Evolutionary conservation across 805 yeast genomes (phyloP).

Genomic region (Ogataea paradorogensis): DNA sequence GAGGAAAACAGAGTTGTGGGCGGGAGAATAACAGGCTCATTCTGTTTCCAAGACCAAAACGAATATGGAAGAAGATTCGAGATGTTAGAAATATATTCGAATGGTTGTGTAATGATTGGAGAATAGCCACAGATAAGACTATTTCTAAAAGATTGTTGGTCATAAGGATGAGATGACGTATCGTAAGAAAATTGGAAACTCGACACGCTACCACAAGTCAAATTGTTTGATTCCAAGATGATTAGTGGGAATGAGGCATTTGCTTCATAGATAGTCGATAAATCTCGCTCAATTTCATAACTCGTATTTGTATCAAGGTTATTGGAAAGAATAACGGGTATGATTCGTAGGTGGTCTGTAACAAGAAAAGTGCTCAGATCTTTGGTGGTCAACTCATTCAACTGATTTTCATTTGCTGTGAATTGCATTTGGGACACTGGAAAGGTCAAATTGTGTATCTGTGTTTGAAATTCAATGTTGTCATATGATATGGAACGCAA

Average conservation of each 20-base stretch:
- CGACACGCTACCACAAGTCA: constrained; percentile 1
- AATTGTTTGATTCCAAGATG: neutral
- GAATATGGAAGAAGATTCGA: constrained; percentile 34
- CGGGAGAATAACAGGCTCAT: constrained; percentile 44
- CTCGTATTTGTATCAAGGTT: constrained; percentile 29
- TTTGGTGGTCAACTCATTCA: constrained; percentile 12
- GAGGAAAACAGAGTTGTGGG: constrained; percentile 6
- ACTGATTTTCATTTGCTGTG: neutral
- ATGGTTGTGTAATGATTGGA: constrained; percentile 53
- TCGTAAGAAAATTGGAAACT: constrained; percentile 36
- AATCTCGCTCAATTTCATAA: constrained; percentile 28
- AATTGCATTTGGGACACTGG: constrained; percentile 1
- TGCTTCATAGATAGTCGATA: constrained; percentile 3
- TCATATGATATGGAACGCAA: constrained; percentile 25
- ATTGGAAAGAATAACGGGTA: constrained; percentile 36
- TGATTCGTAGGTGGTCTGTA: constrained; percentile 32
- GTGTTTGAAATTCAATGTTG: constrained; percentile 7
- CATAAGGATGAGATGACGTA: constrained; percentile 35
- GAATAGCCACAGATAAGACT: constrained; percentile 58
- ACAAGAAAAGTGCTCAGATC: constrained; percentile 35
- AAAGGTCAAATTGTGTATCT: constrained; percentile 9
- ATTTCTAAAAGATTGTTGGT: constrained; percentile 35
- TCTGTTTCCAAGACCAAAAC: constrained; percentile 74
- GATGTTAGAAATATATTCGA: constrained; percentile 27
- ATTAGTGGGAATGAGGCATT: constrained; percentile 10